Conservation (phyloP, 1,284 basidiomycete genomes). For the Stygiomarasmius scandens region DNA sequence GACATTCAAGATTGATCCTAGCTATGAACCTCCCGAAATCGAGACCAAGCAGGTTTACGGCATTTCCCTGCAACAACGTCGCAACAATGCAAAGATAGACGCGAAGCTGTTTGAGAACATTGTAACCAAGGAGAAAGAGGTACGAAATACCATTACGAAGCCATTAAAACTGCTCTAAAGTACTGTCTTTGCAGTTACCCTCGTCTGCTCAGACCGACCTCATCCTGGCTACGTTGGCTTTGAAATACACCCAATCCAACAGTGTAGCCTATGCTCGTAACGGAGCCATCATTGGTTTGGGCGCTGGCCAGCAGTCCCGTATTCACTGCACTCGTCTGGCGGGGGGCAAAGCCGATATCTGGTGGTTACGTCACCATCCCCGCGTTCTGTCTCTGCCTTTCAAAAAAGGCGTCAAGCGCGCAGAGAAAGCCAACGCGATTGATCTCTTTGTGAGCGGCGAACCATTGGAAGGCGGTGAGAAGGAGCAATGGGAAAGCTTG, state of each 20-base stretch:
- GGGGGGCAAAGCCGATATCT: constrained; percentile 97
- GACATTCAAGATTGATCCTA: constrained; percentile 76
- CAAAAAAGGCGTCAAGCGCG: constrained; percentile 97
- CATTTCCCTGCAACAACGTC: constrained; percentile 86
- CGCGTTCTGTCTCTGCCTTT: constrained; percentile 91
- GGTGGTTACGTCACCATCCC: constrained; percentile 98
- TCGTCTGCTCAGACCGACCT: constrained; percentile 79
- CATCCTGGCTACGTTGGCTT: constrained; percentile 92
- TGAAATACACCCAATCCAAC: constrained; percentile 99
- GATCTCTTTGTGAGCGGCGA: constrained; percentile 96
- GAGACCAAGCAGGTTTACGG: constrained; percentile 98
- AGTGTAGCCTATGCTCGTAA: constrained; percentile 95
- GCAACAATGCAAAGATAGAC: constrained; percentile 93
- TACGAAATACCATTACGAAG: constrained; percentile 33
- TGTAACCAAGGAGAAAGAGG: constrained; percentile 87
- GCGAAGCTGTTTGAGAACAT: constrained; percentile 83
- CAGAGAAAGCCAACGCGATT: constrained; percentile 98
- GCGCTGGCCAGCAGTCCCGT: constrained; percentile 97
- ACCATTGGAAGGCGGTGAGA: constrained; percentile 85
- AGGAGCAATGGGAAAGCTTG: constrained; percentile 87
- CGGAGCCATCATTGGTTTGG: constrained; percentile 93
- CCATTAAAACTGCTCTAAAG: neutral
- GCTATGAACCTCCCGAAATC: constrained; percentile 72
- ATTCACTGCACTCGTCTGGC: constrained; percentile 99
- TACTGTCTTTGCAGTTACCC: constrained; percentile 59